phyloP scores from a whole-genome alignment of 2,329 filamentous ascomycete genomes.

The Calonectria fujianensis region DNA sequence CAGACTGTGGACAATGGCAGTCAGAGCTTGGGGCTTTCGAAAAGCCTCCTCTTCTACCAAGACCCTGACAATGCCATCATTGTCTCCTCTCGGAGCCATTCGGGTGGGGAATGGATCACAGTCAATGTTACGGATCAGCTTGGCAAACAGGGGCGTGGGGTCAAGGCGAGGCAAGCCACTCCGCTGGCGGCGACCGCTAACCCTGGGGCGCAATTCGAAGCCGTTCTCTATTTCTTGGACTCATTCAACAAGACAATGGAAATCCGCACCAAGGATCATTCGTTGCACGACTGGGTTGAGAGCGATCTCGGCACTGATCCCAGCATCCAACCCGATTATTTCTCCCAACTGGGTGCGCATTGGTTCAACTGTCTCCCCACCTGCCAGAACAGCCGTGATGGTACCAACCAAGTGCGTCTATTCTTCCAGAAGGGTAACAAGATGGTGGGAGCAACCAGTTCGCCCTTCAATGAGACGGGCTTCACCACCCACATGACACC shows the following conservation, averaged over 20 bases:
- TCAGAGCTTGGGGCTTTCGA: background rate
- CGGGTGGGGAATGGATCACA: background rate
- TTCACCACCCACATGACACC: background rate
- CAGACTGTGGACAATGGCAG: background rate
- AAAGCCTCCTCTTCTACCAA: conserved; percentile 2
- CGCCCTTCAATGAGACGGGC: background rate
- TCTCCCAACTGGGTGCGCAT: background rate
- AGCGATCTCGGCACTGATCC: background rate
- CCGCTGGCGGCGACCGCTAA: conserved; percentile 1
- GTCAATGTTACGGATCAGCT: conserved; percentile 8
- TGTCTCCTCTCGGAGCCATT: background rate
- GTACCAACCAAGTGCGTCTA: background rate
- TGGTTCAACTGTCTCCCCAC: conserved; percentile 20
- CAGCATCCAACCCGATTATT: conserved; percentile 1
- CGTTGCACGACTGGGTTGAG: background rate
- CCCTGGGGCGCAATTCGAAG: background rate
- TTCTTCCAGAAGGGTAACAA: conserved; percentile 8
- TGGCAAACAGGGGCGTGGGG: too few species aligned
- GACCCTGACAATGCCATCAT: conserved; percentile 2
- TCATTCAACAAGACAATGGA: background rate
- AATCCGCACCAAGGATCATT: background rate
- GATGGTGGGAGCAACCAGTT: background rate
- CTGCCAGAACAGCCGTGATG: conserved; percentile 9
- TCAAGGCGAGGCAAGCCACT: background rate
- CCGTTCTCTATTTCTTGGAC: conserved; percentile 2